Conservation (phyloP, 2,329 filamentous ascomycete genomes). For the Calonectria crousiana region DNA sequence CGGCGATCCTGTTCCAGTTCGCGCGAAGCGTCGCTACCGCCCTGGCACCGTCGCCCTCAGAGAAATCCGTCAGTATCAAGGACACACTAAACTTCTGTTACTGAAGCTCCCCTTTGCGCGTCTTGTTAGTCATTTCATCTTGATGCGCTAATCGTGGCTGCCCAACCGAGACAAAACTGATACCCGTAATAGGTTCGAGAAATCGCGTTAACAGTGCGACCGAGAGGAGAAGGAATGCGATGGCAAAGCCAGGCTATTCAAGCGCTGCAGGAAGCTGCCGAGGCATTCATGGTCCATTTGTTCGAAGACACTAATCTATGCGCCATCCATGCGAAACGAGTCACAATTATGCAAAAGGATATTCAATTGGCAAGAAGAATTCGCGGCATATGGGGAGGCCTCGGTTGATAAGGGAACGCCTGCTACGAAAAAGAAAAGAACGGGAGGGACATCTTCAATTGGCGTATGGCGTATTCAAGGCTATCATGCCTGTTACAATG, state of each 20-base stretch:
- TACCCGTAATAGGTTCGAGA: constrained; percentile 63
- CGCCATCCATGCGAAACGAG: constrained; percentile 95
- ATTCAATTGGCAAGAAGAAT: constrained; percentile 91
- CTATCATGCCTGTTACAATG: constrained; percentile 37
- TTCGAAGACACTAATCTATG: constrained; percentile 89
- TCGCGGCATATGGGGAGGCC: constrained; percentile 80
- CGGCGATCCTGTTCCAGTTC: constrained; percentile 77
- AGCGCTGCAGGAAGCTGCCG: constrained; percentile 94
- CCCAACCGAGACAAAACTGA: constrained; percentile 24
- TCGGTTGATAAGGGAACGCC: constrained; percentile 53
- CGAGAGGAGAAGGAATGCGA: constrained; percentile 77
- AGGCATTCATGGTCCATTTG: constrained; percentile 95
- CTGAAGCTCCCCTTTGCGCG: constrained; percentile 84
- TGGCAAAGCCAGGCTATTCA: constrained; percentile 98
- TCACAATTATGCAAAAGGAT: constrained; percentile 98
- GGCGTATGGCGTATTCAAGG: constrained; percentile 22
- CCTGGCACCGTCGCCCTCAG: constrained; percentile 89
- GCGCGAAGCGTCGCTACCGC: constrained; percentile 73
- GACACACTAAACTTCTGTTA: constrained; percentile 87
- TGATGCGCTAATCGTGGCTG: neutral
- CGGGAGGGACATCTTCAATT: constrained; percentile 32
- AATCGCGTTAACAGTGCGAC: constrained; percentile 75
- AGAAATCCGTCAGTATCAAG: constrained; percentile 93
- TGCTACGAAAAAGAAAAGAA: constrained; percentile 28
- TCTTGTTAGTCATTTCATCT: constrained; percentile 64